A percentile compares a stretch with the other conserved stretches of the same genome.
Evolutionary conservation across 2,329 filamentous ascomycete species (phyloP).

Genomic region (Fonsecaea erecta): DNA sequence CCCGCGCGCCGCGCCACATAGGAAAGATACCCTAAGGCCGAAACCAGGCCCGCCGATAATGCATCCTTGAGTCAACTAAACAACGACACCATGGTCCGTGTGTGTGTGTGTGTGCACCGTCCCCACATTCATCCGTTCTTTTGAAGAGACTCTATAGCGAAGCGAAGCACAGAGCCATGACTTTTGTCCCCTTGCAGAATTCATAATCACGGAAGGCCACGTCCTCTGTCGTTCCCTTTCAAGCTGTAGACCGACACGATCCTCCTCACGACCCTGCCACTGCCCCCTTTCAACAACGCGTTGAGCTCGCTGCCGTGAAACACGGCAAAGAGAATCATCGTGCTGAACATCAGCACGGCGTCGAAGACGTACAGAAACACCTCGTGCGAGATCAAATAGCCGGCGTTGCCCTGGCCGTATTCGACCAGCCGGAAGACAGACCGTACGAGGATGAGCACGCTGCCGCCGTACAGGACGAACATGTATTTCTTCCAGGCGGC

Average conservation of each 20-base stretch:
- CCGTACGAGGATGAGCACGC: conserved; percentile 41
- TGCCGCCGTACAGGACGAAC: conserved; percentile 39
- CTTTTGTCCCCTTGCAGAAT: not conserved
- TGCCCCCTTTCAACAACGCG: conserved; percentile 12
- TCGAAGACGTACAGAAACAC: conserved; percentile 44
- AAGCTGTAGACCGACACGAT: not conserved
- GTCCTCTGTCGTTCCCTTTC: not conserved
- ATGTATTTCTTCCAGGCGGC: conserved; percentile 46
- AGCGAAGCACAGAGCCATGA: too few species aligned
- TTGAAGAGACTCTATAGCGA: not conserved
- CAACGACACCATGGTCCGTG: too few species aligned
- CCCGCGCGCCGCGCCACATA: too few species aligned
- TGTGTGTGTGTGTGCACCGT: too few species aligned
- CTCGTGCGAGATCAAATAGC: conserved; percentile 42
- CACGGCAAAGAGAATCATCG: conserved; percentile 21
- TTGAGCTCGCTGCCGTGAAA: conserved; percentile 25
- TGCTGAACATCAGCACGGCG: conserved; percentile 39
- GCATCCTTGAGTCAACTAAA: too few species aligned
- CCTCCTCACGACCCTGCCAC: conserved; percentile 14
- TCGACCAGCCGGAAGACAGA: conserved; percentile 43
- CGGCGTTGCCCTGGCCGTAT: conserved; percentile 41
- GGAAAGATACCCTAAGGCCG: too few species aligned
- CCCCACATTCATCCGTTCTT: not conserved
- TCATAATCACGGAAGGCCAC: not conserved
- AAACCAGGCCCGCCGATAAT: too few species aligned